phyloP scores from a whole-genome alignment of 176 grass and related monocot genomes.

The Phragmites australis region DNA sequence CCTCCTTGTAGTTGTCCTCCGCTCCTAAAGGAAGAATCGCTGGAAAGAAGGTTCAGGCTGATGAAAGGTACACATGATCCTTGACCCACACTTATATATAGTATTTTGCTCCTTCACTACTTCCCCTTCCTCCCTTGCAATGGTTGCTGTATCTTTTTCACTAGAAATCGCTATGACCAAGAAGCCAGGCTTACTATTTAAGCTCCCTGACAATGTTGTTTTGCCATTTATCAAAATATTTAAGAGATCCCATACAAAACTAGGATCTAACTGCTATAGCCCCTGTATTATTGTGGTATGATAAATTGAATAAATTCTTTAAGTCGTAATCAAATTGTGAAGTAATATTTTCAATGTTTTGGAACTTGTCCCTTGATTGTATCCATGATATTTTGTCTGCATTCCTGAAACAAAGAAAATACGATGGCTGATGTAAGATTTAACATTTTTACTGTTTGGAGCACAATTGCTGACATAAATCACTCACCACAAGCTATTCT shows the following conservation, averaged over 20 bases:
- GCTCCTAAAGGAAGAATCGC: slow-evolving; percentile 88
- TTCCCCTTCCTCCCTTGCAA: background rate
- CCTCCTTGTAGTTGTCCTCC: slow-evolving; percentile 66
- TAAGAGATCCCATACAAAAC: background rate
- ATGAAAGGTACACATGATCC: slow-evolving; percentile 65
- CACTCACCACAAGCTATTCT: background rate
- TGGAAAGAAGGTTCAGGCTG: slow-evolving; percentile 71
- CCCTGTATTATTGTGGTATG: background rate
- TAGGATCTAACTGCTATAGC: background rate
- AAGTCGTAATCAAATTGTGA: background rate
- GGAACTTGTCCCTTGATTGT: background rate
- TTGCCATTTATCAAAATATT: slow-evolving; percentile 14
- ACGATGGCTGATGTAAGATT: background rate
- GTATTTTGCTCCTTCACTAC: background rate
- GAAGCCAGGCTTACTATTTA: background rate
- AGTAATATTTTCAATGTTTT: background rate
- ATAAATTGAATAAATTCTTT: background rate
- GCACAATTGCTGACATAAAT: background rate
- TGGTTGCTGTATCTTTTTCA: background rate
- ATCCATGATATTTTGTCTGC: background rate
- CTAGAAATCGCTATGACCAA: slow-evolving; percentile 12
- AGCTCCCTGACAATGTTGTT: background rate
- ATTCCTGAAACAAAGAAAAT: slow-evolving; percentile 11
- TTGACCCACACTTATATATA: background rate
- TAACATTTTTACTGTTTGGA: slow-evolving; percentile 9